Evolutionary conservation across 495 filamentous ascomycete genomes (phyloP).

Genomic region (Podospora anserina): DNA sequence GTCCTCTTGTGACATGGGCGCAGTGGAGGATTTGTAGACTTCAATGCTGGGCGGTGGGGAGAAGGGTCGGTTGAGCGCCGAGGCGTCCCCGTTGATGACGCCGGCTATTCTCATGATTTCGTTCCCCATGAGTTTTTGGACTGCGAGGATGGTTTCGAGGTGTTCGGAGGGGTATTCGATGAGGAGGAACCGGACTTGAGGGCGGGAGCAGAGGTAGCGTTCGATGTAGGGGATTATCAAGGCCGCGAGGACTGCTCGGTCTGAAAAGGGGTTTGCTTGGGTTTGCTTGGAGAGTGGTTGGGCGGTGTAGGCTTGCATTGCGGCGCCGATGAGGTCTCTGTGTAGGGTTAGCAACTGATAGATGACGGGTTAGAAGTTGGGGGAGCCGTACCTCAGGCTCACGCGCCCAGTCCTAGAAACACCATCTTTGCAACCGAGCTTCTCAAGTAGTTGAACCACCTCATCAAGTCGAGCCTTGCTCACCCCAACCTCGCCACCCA

Average conservation of each 20-base stretch:
- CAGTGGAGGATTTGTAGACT: background rate
- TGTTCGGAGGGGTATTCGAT: constrained; percentile 49
- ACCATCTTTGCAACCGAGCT: constrained; percentile 39
- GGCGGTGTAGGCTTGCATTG: constrained; percentile 48
- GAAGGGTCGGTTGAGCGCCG: constrained; percentile 9
- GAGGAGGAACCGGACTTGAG: constrained; percentile 42
- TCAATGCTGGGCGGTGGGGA: constrained; percentile 7
- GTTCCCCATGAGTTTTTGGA: constrained; percentile 42
- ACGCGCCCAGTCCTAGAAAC: constrained; percentile 40
- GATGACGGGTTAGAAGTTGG: too few relatives aligned
- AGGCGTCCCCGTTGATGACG: constrained; percentile 36
- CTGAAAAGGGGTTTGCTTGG: constrained; percentile 45
- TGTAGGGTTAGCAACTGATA: background rate
- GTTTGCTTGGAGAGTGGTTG: constrained; percentile 43
- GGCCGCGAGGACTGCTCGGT: constrained; percentile 41
- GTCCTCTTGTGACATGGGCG: background rate
- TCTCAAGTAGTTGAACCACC: constrained; percentile 40
- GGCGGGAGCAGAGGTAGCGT: constrained; percentile 38
- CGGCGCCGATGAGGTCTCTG: constrained; percentile 47
- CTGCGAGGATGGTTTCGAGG: constrained; percentile 40
- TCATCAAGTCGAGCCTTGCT: constrained; percentile 34
- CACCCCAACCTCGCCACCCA: constrained; percentile 42
- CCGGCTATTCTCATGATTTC: constrained; percentile 45
- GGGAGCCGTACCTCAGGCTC: constrained; percentile 39
- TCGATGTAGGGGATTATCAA: constrained; percentile 48